Evolutionary conservation across 2,329 filamentous ascomycete genomes (phyloP).

Genomic region (Thelonectria rubi): DNA sequence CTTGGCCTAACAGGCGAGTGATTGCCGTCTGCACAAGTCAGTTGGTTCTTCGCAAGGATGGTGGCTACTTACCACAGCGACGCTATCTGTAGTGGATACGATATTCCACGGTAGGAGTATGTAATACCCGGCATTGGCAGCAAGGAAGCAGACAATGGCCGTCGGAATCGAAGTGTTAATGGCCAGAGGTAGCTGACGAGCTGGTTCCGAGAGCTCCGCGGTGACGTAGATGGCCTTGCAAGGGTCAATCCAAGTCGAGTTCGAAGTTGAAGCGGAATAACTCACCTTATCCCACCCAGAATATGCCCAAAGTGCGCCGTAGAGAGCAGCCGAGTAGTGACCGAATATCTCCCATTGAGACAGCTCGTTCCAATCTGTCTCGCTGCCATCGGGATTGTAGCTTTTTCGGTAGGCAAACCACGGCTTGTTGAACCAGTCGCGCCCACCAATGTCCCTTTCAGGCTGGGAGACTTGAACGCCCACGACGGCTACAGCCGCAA

Average conservation of each 20-base stretch:
- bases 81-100: slow-evolving; percentile 67
- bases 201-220: slow-evolving; percentile 60
- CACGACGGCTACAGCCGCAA: slow-evolving; percentile 59
- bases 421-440: slow-evolving; percentile 60
- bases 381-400: slow-evolving; percentile 58
- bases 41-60: background rate
- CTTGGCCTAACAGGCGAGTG: slow-evolving; percentile 62
- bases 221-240: slow-evolving; percentile 63
- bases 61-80: slow-evolving; percentile 63
- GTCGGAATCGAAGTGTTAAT: slow-evolving; percentile 69
- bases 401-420: slow-evolving; percentile 66
- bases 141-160: slow-evolving; percentile 67
- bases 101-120: slow-evolving; percentile 68
- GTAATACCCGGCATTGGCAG: slow-evolving; percentile 70
- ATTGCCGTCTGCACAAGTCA: slow-evolving; percentile 58
- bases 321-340: slow-evolving; percentile 67
- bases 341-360: slow-evolving; percentile 67
- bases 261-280: background rate
- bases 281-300: slow-evolving; percentile 72
- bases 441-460: slow-evolving; percentile 52
- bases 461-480: slow-evolving; percentile 51
- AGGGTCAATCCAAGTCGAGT: background rate
- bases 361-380: slow-evolving; percentile 59
- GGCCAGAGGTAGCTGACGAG: slow-evolving; percentile 65
- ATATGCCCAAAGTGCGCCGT: slow-evolving; percentile 71